Evolutionary conservation across 768 basidiomycete species (phyloP).

Genomic region (Xerocomellus chrysenteron): DNA sequence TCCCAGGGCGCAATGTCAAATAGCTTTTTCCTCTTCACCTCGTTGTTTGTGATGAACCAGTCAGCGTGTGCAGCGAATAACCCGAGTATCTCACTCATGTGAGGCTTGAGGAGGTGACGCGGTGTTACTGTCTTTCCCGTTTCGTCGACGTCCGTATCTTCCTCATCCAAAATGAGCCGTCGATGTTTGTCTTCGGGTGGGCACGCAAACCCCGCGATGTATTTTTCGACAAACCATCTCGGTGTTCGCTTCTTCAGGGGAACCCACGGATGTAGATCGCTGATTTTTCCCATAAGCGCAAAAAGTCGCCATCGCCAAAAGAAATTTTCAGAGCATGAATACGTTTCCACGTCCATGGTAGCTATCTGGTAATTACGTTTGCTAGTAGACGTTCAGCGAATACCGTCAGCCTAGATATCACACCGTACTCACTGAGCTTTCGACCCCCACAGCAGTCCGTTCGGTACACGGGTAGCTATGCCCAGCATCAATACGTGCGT

Average conservation of each 20-base stretch:
- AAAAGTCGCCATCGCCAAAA: conserved; percentile 51
- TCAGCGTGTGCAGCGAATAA: conserved; percentile 54
- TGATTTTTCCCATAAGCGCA: conserved; percentile 46
- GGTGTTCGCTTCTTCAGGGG: conserved; percentile 42
- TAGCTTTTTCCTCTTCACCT: conserved; percentile 25
- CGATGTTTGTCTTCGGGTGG: conserved; percentile 26
- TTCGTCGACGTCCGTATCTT: conserved; percentile 32
- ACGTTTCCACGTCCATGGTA: conserved; percentile 47
- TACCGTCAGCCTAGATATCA: background rate
- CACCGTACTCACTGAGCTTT: conserved; percentile 26
- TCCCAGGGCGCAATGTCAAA: conserved; percentile 50
- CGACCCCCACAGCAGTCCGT: conserved; percentile 34
- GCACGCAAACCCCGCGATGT: conserved; percentile 33
- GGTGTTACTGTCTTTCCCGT: conserved; percentile 30
- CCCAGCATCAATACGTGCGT: background rate
- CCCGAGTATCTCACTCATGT: conserved; percentile 49
- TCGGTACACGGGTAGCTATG: conserved; percentile 28
- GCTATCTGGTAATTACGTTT: conserved; percentile 44
- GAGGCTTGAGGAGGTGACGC: conserved; percentile 47
- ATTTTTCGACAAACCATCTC: conserved; percentile 48
- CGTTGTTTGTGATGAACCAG: conserved; percentile 58
- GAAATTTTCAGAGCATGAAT: conserved; percentile 45
- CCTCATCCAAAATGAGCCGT: conserved; percentile 38
- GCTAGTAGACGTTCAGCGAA: conserved; percentile 27
- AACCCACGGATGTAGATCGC: conserved; percentile 34